Evolutionary conservation across 768 basidiomycete genomes (phyloP), one percentile per base, ranked within the genome.

Genomic region (Tylopilus vinaceipallidus): DNA sequence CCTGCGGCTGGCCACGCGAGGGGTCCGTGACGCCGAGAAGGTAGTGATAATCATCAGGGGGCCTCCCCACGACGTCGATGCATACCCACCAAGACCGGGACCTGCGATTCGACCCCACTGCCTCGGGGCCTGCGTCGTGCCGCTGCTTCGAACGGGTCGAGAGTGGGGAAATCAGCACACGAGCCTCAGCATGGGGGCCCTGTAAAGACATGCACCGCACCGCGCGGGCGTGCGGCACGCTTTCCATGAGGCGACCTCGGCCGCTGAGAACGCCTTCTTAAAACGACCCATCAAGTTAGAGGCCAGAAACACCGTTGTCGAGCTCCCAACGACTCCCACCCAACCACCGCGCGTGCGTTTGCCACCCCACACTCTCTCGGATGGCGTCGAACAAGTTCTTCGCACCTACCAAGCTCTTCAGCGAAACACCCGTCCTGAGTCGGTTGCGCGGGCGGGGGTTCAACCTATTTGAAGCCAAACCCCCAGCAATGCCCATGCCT

Each of bases 221-320:
- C 41, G 49, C 45, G 60, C 53, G 43, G 59, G 59, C 35, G 50
- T 66, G 64, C 61, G 55, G 65, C 64, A 67, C 50, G 49, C 50
- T 56, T 65, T 38, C 56, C 64, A 65, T 60, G 64, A 65, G 64
- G 64, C 64, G 42, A 52, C 45, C 50, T 50, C 56, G 47, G 51
- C 50, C 49, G 51, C 53, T 47, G 45, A 19, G 34, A 48, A 48
- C 38, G 46, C 56, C 54, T 50, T 54, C 53, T 63, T 59, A 55
- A 60, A 60, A 48, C n/a, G 36, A 42, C 50, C 59, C 56, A 46
- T 41, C 50, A 47, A 38, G 41, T 40, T 32, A 49, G 33, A 35
- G 36, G 33, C 45, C 48, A 54, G n/a, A 46, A 63, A 62, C 54
- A 52, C 56, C 57, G 52, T 33, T 54, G 57, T 63, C 44, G 53